These are phyloP conservation scores for Pythium aristosporum DNA, from an alignment of 352 stramenopile species.

Conservation along the genomic window DNA sequence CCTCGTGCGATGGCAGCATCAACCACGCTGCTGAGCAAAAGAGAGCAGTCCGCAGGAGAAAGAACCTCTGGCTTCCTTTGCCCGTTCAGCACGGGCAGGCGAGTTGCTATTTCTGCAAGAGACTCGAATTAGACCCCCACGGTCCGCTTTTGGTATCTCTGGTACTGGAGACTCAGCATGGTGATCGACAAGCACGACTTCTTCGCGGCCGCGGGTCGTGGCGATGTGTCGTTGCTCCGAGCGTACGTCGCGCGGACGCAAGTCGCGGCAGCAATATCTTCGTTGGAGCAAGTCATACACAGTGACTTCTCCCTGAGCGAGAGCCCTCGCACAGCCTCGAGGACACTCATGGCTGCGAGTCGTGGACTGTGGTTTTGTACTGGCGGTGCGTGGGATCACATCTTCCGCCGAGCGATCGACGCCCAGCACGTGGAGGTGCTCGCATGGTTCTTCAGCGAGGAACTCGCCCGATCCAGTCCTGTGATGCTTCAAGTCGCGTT, in stretches of 20 bases:
- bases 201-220: not conserved
- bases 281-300: not conserved
- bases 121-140: too few species aligned
- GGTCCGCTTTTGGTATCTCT: not conserved
- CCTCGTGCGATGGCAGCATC: not conserved
- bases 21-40: not conserved
- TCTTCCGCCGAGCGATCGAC: not conserved
- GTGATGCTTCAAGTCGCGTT: conserved; percentile 1
- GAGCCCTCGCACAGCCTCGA: not conserved
- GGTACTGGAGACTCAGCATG: not conserved
- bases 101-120: too few species aligned
- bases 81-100: too few species aligned
- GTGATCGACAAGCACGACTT: conserved; percentile 4
- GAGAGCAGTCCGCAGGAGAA: not conserved
- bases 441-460: not conserved
- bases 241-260: conserved; percentile 1
- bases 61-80: too few species aligned
- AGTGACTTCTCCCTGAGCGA: too few species aligned
- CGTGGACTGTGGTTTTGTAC: conserved; percentile 6
- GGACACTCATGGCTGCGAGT: not conserved
- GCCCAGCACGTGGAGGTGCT: not conserved
- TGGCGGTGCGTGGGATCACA: not conserved
- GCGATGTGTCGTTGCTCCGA: not conserved
- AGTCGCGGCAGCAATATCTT: not conserved
- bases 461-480: not conserved